Percentiles rank a stretch among this genome's conserved stretches.
Evolutionary conservation across 176 grass and related monocot genomes (phyloP).

Genomic region (Carex parvula): DNA sequence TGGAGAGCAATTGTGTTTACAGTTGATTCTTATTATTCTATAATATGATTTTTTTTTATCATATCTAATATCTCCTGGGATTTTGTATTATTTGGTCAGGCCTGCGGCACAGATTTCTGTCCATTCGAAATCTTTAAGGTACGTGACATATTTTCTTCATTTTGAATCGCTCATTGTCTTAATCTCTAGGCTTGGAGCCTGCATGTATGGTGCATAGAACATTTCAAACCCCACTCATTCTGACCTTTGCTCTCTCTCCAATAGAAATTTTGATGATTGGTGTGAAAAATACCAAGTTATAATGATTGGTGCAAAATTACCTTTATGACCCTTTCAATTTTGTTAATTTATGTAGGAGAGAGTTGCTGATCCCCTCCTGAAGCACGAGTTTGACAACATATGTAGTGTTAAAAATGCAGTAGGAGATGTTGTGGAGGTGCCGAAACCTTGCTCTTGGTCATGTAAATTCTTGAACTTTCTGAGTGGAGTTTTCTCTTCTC

Average conservation of each 20-base stretch:
- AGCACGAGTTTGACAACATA: conserved; percentile 61
- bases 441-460: conserved; percentile 35
- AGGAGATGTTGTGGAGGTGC: conserved; percentile 4
- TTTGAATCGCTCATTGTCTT: neutral
- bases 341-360: conserved; percentile 41
- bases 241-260: neutral
- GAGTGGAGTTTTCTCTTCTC: conserved; percentile 17
- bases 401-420: conserved; percentile 47
- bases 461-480: conserved; percentile 48
- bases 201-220: neutral
- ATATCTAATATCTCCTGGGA: neutral
- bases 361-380: conserved; percentile 66
- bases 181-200: neutral
- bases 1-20: neutral
- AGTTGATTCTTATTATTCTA: neutral
- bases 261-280: neutral
- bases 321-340: neutral
- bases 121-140: conserved; percentile 85
- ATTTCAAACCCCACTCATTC: neutral
- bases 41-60: neutral
- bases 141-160: neutral
- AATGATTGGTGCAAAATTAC: neutral
- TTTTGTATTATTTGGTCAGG: conserved; percentile 37
- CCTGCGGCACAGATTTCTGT: conserved; percentile 74
- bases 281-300: neutral